Evolutionary conservation across 139 green algal genomes (phyloP), one percentile per base, ranked within the genome.

Genomic region (Chlamydomonas incerta): DNA sequence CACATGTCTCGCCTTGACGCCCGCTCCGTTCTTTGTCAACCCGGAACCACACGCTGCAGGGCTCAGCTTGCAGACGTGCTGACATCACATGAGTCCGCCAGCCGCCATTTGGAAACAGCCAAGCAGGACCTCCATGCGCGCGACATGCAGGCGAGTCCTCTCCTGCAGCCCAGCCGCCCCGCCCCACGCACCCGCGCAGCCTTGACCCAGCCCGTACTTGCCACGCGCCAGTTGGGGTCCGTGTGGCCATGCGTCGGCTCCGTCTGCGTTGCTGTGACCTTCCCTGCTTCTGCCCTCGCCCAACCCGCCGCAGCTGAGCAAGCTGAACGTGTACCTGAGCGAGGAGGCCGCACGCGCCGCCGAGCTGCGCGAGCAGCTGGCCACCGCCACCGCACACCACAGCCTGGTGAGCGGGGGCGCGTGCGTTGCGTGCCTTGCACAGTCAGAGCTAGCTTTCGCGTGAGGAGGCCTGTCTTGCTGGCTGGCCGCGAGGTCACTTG

Each of bases 91-190:
- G 3, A 62, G 11, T 52, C 18, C 35, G 4, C 33, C 15, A 33
- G 34, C 3, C 80, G 68, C 47, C 80, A 80, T 34, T 52, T 24
- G 26, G 80, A 79, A 4, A 35, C 34, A 4, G 80, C 34, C 1
- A 69, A 80, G 35, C 80, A 86, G 80, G 80, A 86, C 41, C 24
- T 79, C 55, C 80, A 71, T 34, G 47, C 63, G 68, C 33, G 68
- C 3, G 68, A 86, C 4, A 14, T 79, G 46, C 80, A 86, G 80
- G 80, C 75, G 23, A 24, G 62, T n/a, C n/a, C n/a, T n/a, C n/a
- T n/a, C n/a, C n/a, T n/a, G n/a, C n/a, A n/a, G n/a, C n/a, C n/a
- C n/a, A n/a, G n/a, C n/a, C n/a, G n/a, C n/a, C n/a, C n/a, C n/a
- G n/a, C n/a, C n/a, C n/a, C n/a, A n/a, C n/a, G n/a, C n/a, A n/a